These are phyloP conservation scores for Malassezia furfur DNA, from an alignment of 1,284 basidiomycete genomes.

Conservation along the genomic window DNA sequence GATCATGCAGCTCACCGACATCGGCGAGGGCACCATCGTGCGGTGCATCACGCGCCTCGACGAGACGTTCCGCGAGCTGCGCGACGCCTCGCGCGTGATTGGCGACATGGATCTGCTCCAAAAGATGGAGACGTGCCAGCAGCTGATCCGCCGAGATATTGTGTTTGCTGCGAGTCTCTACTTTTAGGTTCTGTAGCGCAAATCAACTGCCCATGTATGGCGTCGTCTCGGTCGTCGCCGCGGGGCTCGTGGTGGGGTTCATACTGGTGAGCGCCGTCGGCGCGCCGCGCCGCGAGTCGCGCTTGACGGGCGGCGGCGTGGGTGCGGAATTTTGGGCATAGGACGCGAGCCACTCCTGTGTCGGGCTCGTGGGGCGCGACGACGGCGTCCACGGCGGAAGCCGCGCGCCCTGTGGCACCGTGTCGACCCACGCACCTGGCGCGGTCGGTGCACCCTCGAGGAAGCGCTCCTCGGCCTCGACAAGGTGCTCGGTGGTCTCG, in stretches of 20 bases:
- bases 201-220: no score
- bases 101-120: slow-evolving; percentile 89
- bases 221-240: no score
- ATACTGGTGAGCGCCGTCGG: no score
- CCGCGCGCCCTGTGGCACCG: slow-evolving; percentile 18
- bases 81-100: slow-evolving; percentile 93
- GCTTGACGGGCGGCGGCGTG: neutral
- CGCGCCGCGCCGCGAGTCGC: no score
- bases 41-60: slow-evolving; percentile 90
- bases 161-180: slow-evolving; percentile 44
- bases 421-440: slow-evolving; percentile 36
- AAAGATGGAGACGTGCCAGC: slow-evolving; percentile 94
- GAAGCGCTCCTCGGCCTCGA: slow-evolving; percentile 37
- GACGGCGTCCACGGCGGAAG: slow-evolving; percentile 42
- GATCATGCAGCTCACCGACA: slow-evolving; percentile 83
- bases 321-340: neutral
- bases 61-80: slow-evolving; percentile 90
- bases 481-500: slow-evolving; percentile 32
- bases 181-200: slow-evolving; percentile 19
- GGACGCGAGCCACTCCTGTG: slow-evolving; percentile 5
- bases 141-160: slow-evolving; percentile 57
- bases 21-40: slow-evolving; percentile 93
- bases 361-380: slow-evolving; percentile 31
- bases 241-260: no score
- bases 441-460: slow-evolving; percentile 43